phyloP scores from a whole-genome alignment of 176 grass and related monocot genomes.

The Alloteropsis semialata region DNA sequence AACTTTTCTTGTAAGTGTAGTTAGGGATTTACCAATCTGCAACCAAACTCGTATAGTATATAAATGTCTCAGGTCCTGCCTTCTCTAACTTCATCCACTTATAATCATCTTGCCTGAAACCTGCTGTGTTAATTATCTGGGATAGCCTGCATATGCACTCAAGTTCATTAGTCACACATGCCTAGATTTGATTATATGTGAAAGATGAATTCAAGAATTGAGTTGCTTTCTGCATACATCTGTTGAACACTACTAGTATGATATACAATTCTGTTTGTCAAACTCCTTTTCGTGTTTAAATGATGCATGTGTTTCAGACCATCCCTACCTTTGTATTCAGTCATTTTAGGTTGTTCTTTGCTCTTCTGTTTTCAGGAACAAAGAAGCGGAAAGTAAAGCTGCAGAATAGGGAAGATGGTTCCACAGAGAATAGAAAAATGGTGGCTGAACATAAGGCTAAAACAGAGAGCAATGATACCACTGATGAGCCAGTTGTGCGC shows the following conservation, averaged over 20 bases:
- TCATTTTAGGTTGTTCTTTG: not conserved
- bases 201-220: not conserved
- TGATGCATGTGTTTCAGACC: not conserved
- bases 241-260: not conserved
- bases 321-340: not conserved
- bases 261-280: not conserved
- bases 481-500: conserved; percentile 7
- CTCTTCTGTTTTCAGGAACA: conserved; percentile 35
- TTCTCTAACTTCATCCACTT: no score
- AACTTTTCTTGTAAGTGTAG: no score
- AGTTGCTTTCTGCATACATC: not conserved
- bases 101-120: not conserved
- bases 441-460: conserved; percentile 13
- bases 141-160: not conserved
- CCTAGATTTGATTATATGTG: not conserved
- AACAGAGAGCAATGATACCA: not conserved
- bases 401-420: not conserved
- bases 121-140: not conserved
- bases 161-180: not conserved
- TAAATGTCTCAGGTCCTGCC: no score
- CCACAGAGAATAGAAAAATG: not conserved
- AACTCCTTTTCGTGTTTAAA: not conserved
- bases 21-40: no score
- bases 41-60: no score
- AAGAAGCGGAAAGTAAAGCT: conserved; percentile 30